Percentiles rank a stretch among this genome's conserved stretches.
phyloP scores from a whole-genome alignment of 2,329 filamentous ascomycete genomes.

The Peltaster fructicola region DNA sequence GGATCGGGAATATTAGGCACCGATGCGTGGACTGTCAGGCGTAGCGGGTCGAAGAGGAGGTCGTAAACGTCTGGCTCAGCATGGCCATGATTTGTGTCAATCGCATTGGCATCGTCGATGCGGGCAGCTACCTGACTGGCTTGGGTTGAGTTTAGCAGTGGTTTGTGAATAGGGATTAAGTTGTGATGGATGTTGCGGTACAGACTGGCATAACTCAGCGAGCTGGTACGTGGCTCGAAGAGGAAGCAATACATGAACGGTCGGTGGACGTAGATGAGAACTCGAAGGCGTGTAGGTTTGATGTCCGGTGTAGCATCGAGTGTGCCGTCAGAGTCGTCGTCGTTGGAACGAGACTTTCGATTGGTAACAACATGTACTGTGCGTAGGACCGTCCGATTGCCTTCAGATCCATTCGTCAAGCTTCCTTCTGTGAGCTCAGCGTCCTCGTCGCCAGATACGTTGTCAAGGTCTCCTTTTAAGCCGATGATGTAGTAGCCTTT shows the following conservation, averaged over 20 bases:
- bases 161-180: constrained; percentile 29
- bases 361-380: constrained; percentile 48
- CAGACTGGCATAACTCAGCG: constrained; percentile 27
- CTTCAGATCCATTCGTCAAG: constrained; percentile 10
- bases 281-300: constrained; percentile 31
- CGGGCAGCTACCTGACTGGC: constrained; percentile 24
- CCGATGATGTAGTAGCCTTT: constrained; percentile 49
- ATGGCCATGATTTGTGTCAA: too few species aligned
- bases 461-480: constrained; percentile 45
- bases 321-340: constrained; percentile 5
- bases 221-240: constrained; percentile 44
- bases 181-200: constrained; percentile 35
- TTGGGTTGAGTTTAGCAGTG: constrained; percentile 26
- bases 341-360: constrained; percentile 4
- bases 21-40: constrained; percentile 41
- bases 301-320: constrained; percentile 2
- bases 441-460: constrained; percentile 28
- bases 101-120: constrained; percentile 15
- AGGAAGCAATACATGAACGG: constrained; percentile 67
- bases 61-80: constrained; percentile 34
- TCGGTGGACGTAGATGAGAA: constrained; percentile 53
- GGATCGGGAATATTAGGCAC: constrained; percentile 46
- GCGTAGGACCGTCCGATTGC: constrained; percentile 40
- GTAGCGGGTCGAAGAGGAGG: constrained; percentile 41
- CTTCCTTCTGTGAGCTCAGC: constrained; percentile 9